A percentile compares a stretch with the other conserved stretches of the same genome.
Evolutionary conservation across 257 asterid species (phyloP).

Genomic region (Echium plantagineum): DNA sequence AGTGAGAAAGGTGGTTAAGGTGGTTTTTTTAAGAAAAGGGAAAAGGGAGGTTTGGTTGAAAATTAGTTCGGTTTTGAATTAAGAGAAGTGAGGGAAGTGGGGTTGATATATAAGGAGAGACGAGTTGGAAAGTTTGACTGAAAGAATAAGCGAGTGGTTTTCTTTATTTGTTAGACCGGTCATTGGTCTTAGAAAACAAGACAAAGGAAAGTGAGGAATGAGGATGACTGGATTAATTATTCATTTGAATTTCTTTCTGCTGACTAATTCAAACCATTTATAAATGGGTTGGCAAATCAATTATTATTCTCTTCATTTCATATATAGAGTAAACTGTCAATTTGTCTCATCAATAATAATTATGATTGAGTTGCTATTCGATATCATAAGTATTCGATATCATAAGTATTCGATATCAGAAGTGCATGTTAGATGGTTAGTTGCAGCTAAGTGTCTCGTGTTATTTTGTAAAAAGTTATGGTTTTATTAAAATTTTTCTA

Average conservation of each 20-base stretch:
- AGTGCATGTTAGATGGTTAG: too few species aligned
- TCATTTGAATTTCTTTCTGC: slow-evolving; percentile 11
- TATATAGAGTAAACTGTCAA: neutral
- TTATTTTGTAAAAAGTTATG: too few species aligned
- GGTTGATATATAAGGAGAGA: slow-evolving; percentile 2
- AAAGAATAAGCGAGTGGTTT: slow-evolving; percentile 9
- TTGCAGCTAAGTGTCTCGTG: too few species aligned
- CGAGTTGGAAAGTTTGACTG: slow-evolving; percentile 21
- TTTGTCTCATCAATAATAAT: too few species aligned
- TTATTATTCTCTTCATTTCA: too few species aligned
- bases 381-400: too few species aligned
- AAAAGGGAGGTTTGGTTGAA: too few species aligned
- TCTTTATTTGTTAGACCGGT: slow-evolving; percentile 27
- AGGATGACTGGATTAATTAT: neutral
- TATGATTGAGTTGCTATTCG: too few species aligned
- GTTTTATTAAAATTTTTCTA: too few species aligned
- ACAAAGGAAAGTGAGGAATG: slow-evolving; percentile 7
- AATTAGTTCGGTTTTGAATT: slow-evolving; percentile 3
- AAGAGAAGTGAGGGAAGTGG: slow-evolving; percentile 16
- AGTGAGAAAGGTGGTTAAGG: neutral
- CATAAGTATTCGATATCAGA: too few species aligned
- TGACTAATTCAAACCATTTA: slow-evolving; percentile 25
- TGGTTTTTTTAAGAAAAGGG: too few species aligned
- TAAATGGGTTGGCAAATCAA: neutral
- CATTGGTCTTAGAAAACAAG: slow-evolving; percentile 24